Base-by-base conservation (phyloP, 192 early-diverging fungal genomes). In the Rhizophagus sp. region DNA sequence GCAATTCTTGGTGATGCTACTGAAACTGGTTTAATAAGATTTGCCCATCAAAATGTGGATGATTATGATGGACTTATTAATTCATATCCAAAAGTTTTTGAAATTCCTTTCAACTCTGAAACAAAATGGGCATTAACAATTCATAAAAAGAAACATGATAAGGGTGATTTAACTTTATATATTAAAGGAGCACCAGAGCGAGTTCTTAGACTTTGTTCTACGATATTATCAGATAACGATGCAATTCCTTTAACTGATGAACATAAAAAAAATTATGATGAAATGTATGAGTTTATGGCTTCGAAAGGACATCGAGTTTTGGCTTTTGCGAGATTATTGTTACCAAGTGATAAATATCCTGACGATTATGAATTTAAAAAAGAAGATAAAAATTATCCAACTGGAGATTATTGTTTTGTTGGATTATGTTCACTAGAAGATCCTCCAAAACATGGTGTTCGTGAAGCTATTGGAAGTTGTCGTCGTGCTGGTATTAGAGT, bases 371-470 rank as follows among this genome's bases (percentile, higher is more conserved):
- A 82, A 17, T 97, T 99, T 84, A 87, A 88, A 67, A 94, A 94
- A 84, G 91, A 93, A 24, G 84, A 88, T 36, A 87, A 88, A 82
- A 94, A 95, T 83, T 94, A 91, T 65, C 93, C 93, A 34, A 76
- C 89, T 57, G 87, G 78, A 73, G 81, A 91, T 80, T 86, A 94
- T 78, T 88, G 85, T 52, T 90, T 97, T 92, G 88, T 97, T 24
- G 97, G 97, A 15, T 88, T 99, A 27, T 90, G 91, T 15, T 94
- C 93, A n/a, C 87, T 99, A 10, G 95, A 97, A 82, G 97, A 98
- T 83, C 97, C 97, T 73, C 97, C 97, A 80, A 97, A 97, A 84
- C 97, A 97, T 82, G 97, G 96, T 73, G 97, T 99, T n/a, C 95
- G 96, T 85, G 96, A 98, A 85, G 97, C 97, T 27, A 95, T 99